Base-by-base conservation (phyloP, 2,329 filamentous ascomycete genomes). In the Penicillium sp. region DNA sequence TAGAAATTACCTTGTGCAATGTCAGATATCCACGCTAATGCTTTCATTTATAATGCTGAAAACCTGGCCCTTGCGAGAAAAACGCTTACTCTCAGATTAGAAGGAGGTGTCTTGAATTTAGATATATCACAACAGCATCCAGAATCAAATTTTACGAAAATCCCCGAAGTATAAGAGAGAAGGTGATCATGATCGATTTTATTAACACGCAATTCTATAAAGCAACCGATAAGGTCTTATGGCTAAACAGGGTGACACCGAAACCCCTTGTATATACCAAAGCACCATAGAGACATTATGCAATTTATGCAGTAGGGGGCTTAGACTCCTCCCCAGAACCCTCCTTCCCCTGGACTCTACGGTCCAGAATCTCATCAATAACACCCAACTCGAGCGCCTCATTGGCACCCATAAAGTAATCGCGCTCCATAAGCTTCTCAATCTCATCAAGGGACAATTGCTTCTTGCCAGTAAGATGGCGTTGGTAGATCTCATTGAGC, bases 371-470 rank as follows among this genome's bases (percentile, higher is more conserved):
- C 77, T 93, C 87, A 74, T 99, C 94, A 61, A 99, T 87, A 67
- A 99, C 90, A 0, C 94, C 94, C 75, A 95, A 84, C 50, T 95
- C 91, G 68, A 91, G 80, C 9, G 94, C 94, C 79, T 99, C 93
- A 46, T 91, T 80, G 0, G 93, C 92, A 55, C 89, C 89, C 83
- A 99, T 84, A 68, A 97, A 97, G 71, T 94, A 94, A 75, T 99
- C 94, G 57, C 94, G 82, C 80, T 99, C 94, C 93, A 99, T 97
- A 74, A 97, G 84, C 73, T 88, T 91, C 75, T 94, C 93, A 70
- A 99, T 89, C 70, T 95, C 89, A 49, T 92, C 87, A 37, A 96
- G 70, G 35, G 82, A 87, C 73, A 91, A 87, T 50, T 86, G 82
- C 74, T 86, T 88, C 68, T 75, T 75, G 29, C 76, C 73, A 4